phyloP scores from a whole-genome alignment of 176 grass and related monocot genomes.

The Phragmites australis region DNA sequence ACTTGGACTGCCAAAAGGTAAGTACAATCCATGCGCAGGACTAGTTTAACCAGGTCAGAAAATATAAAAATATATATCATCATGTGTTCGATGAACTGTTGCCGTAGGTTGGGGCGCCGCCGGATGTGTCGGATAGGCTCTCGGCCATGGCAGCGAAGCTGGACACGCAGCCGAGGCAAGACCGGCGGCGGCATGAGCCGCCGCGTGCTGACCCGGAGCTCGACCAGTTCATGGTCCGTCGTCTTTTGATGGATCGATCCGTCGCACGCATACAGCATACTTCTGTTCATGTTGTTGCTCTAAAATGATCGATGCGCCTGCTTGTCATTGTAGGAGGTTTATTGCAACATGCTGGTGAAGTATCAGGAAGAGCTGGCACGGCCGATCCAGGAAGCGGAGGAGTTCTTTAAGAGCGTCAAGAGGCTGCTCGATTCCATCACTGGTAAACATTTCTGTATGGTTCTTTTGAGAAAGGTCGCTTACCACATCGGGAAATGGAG shows the following conservation, averaged over 20 bases:
- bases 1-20: constrained; percentile 93
- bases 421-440: constrained; percentile 71
- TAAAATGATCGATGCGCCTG: background rate
- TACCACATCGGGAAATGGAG: constrained; percentile 43
- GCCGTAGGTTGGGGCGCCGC: constrained; percentile 60
- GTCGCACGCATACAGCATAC: constrained; percentile 13
- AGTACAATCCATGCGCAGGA: constrained; percentile 23
- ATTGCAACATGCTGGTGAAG: constrained; percentile 71
- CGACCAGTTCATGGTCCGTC: constrained; percentile 83
- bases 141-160: constrained; percentile 49
- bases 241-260: background rate
- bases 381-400: constrained; percentile 67
- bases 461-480: constrained; percentile 31
- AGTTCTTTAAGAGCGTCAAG: constrained; percentile 71
- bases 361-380: constrained; percentile 73
- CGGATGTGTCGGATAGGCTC: constrained; percentile 56
- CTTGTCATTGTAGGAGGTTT: constrained; percentile 57
- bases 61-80: background rate
- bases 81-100: constrained; percentile 5
- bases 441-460: constrained; percentile 31
- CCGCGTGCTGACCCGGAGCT: constrained; percentile 69
- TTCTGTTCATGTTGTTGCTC: background rate
- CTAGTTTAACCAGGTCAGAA: constrained; percentile 9
- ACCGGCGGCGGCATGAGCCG: constrained; percentile 22
- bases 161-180: constrained; percentile 17